phyloP scores from a whole-genome alignment of 495 filamentous ascomycete species.

The Neurospora sp. region DNA sequence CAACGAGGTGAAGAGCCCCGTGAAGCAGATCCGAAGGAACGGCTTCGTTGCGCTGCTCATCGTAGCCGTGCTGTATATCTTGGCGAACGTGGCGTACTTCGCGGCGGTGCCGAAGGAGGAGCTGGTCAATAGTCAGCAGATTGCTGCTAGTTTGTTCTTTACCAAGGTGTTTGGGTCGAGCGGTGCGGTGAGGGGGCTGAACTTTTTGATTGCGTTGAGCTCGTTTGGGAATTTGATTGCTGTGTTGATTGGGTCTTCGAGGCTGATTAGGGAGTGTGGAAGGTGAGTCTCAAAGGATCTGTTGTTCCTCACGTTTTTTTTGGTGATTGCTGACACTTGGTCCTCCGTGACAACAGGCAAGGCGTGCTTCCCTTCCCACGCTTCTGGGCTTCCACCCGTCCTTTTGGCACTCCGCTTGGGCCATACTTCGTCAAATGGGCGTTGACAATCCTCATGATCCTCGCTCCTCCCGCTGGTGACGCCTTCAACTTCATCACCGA shows the following conservation, averaged over 20 bases:
- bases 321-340: not conserved
- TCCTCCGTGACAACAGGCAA: slow-evolving; percentile 32
- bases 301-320: not conserved
- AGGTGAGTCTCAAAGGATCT: slow-evolving; percentile 13
- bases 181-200: slow-evolving; percentile 41
- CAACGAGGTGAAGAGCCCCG: slow-evolving; percentile 56
- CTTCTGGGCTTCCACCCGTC: slow-evolving; percentile 54
- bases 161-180: slow-evolving; percentile 46
- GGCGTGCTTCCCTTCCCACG: slow-evolving; percentile 52
- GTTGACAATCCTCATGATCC: slow-evolving; percentile 52
- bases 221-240: slow-evolving; percentile 56
- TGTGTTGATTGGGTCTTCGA: slow-evolving; percentile 46
- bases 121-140: slow-evolving; percentile 40
- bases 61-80: slow-evolving; percentile 46
- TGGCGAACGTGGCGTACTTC: slow-evolving; percentile 56
- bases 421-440: slow-evolving; percentile 50
- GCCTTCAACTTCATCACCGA: slow-evolving; percentile 58
- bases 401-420: slow-evolving; percentile 52
- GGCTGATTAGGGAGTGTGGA: slow-evolving; percentile 52
- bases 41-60: slow-evolving; percentile 32
- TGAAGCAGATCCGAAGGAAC: slow-evolving; percentile 46
- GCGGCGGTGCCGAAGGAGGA: slow-evolving; percentile 45
- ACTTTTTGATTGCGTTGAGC: slow-evolving; percentile 51
- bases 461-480: slow-evolving; percentile 57
- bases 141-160: slow-evolving; percentile 51